A percentile compares a stretch with the other conserved stretches of the same genome.
phyloP scores from a whole-genome alignment of 2,329 filamentous ascomycete genomes.

The Tolypocladium amazonense region DNA sequence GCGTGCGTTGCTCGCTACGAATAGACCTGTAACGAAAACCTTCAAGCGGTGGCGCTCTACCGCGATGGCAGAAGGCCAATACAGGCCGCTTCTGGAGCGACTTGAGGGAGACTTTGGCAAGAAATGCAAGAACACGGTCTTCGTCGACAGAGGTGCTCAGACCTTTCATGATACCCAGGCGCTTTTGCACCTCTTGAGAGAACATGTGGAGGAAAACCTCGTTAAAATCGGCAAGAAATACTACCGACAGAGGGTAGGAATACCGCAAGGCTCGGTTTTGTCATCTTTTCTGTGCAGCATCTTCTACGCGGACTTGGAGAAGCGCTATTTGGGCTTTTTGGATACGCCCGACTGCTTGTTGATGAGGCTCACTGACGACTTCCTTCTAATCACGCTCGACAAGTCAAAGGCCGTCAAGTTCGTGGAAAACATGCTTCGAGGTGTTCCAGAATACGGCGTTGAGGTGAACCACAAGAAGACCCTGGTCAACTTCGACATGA shows the following conservation, averaged over 20 bases:
- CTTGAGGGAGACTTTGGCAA: slow-evolving; percentile 28
- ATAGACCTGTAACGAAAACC: slow-evolving; percentile 21
- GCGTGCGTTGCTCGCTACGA: slow-evolving; percentile 9
- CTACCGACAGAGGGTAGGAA: slow-evolving; percentile 79
- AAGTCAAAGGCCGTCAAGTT: slow-evolving; percentile 58
- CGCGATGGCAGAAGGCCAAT: slow-evolving; percentile 33
- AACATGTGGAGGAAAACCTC: slow-evolving; percentile 78
- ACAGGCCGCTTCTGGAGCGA: slow-evolving; percentile 31
- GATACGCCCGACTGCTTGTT: slow-evolving; percentile 48
- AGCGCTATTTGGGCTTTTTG: slow-evolving; percentile 57
- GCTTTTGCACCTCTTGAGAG: slow-evolving; percentile 58
- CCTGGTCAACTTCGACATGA: slow-evolving; percentile 69
- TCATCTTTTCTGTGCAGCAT: slow-evolving; percentile 87
- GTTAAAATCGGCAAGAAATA: slow-evolving; percentile 82
- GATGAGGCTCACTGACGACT: slow-evolving; percentile 83
- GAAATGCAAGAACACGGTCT: slow-evolving; percentile 58
- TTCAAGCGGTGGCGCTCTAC: slow-evolving; percentile 41
- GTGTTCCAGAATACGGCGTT: slow-evolving; percentile 72
- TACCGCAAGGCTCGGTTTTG: slow-evolving; percentile 85
- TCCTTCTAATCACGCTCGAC: slow-evolving; percentile 73
- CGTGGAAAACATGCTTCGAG: slow-evolving; percentile 68
- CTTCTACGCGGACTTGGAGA: slow-evolving; percentile 86
- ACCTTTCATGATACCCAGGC: slow-evolving; percentile 44
- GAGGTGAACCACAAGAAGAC: slow-evolving; percentile 68
- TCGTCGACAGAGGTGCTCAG: slow-evolving; percentile 58